Conservation (phyloP, 805 yeast species). For the Zygotorulaspora florentina region DNA sequence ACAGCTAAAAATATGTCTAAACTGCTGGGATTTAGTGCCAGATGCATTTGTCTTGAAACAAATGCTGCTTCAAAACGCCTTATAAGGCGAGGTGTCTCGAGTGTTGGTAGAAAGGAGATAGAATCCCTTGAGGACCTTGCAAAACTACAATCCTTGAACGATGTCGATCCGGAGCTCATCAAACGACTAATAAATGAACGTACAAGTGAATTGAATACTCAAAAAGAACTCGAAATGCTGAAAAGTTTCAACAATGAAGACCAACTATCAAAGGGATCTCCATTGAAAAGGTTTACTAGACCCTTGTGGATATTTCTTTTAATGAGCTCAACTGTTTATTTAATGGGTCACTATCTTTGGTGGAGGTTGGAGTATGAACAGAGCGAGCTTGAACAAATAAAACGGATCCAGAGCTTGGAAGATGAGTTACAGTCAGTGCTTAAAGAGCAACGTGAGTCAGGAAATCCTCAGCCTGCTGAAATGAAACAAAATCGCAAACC, state of each 20-base stretch:
- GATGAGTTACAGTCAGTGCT: slow-evolving; percentile 14
- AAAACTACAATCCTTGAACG: slow-evolving; percentile 29
- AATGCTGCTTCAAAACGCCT: neutral
- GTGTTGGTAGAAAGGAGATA: slow-evolving; percentile 10
- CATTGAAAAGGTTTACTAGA: slow-evolving; percentile 26
- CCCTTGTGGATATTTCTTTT: slow-evolving; percentile 32
- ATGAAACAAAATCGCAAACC: slow-evolving; percentile 3
- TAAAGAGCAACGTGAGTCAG: neutral
- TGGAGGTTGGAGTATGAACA: slow-evolving; percentile 30
- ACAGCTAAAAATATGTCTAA: neutral
- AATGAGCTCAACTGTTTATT: slow-evolving; percentile 32
- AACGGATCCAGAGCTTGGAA: slow-evolving; percentile 21
- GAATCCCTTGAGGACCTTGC: slow-evolving; percentile 32
- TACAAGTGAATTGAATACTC: slow-evolving; percentile 28
- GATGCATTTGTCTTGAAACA: neutral
- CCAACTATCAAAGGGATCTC: slow-evolving; percentile 12
- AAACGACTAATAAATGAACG: slow-evolving; percentile 29
- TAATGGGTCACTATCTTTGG: slow-evolving; percentile 28
- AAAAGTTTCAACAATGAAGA: slow-evolving; percentile 23
- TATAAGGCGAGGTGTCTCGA: neutral
- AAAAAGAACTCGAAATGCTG: slow-evolving; percentile 29
- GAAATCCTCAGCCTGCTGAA: neutral
- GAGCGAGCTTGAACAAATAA: slow-evolving; percentile 21
- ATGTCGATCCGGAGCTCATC: slow-evolving; percentile 33
- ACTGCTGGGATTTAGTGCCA: neutral